These are phyloP conservation scores for Euphorbia schlechtendalii DNA, from an alignment of 441 rosid genomes.

Conservation along the genomic window DNA sequence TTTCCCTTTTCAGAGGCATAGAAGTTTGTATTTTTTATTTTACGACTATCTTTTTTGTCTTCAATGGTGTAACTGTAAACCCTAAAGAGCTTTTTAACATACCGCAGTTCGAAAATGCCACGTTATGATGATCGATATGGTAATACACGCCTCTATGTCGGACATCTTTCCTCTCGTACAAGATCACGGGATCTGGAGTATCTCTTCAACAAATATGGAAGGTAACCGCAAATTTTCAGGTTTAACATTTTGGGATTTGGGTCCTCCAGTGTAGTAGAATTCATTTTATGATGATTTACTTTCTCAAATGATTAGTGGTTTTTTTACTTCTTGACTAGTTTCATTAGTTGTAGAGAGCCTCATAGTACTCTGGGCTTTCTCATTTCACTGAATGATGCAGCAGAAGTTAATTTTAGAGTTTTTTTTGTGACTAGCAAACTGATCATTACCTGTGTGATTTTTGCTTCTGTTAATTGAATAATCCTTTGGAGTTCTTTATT, in stretches of 20 bases:
- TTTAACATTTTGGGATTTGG: background rate
- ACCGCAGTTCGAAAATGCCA: constrained; percentile 46
- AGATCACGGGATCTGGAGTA: constrained; percentile 76
- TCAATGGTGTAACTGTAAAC: too few species aligned
- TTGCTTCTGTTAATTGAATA: background rate
- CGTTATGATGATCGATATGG: constrained; percentile 48
- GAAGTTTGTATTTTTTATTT: too few species aligned
- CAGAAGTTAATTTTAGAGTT: background rate
- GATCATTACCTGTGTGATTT: background rate
- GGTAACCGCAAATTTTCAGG: constrained; percentile 26
- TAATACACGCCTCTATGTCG: constrained; percentile 66
- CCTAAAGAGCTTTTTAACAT: background rate
- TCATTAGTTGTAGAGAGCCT: background rate
- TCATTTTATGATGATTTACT: background rate
- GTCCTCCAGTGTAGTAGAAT: background rate
- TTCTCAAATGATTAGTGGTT: background rate
- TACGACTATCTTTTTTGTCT: too few species aligned
- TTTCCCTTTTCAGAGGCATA: too few species aligned
- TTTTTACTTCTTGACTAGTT: background rate
- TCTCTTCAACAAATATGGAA: constrained; percentile 72
- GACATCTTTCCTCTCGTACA: constrained; percentile 56
- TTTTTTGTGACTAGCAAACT: background rate
- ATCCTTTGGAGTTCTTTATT: constrained; percentile 7
- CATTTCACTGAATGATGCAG: background rate
- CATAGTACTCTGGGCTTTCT: background rate